A percentile compares a stretch with the other conserved stretches of the same genome.
Evolutionary conservation across 352 stramenopile genomes (phyloP).

Genomic region (Pythium grandisporangium): DNA sequence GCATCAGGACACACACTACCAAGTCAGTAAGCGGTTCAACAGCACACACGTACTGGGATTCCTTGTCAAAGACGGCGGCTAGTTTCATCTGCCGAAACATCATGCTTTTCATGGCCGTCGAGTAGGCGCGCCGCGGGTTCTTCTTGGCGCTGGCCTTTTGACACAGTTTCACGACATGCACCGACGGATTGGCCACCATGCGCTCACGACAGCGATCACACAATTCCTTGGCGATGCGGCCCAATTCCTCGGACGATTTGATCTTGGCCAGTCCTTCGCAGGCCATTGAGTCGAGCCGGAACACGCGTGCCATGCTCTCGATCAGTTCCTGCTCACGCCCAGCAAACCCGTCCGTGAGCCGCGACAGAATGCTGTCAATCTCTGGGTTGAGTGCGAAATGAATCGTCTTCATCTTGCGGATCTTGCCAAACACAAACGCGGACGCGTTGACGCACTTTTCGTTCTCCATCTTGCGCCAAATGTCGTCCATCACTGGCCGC

Average conservation of each 20-base stretch:
- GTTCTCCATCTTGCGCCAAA: slow-evolving; percentile 44
- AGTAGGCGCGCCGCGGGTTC: slow-evolving; percentile 78
- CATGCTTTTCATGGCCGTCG: slow-evolving; percentile 80
- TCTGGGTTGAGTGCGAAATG: slow-evolving; percentile 21
- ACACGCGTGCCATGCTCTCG: slow-evolving; percentile 54
- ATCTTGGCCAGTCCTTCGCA: slow-evolving; percentile 59
- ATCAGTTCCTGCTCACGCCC: slow-evolving; percentile 44
- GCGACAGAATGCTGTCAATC: slow-evolving; percentile 32
- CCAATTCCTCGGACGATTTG: slow-evolving; percentile 42
- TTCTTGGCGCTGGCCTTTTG: slow-evolving; percentile 60
- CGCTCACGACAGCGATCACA: slow-evolving; percentile 70
- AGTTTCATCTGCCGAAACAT: slow-evolving; percentile 81
- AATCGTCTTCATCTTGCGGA: slow-evolving; percentile 26
- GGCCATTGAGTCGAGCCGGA: slow-evolving; percentile 77
- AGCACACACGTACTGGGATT: slow-evolving; percentile 51
- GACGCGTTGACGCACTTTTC: slow-evolving; percentile 23
- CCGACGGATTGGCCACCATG: slow-evolving; percentile 77
- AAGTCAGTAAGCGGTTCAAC: not conserved
- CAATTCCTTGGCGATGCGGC: slow-evolving; percentile 65
- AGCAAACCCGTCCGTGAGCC: slow-evolving; percentile 47
- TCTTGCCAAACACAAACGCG: slow-evolving; percentile 25
- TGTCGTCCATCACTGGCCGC: slow-evolving; percentile 62
- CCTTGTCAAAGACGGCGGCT: slow-evolving; percentile 54
- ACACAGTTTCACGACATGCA: slow-evolving; percentile 75
- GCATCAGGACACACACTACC: slow-evolving; percentile 10